Evolutionary conservation across 306 rosid species (phyloP).

Genomic region (Trifolium fragiferum): DNA sequence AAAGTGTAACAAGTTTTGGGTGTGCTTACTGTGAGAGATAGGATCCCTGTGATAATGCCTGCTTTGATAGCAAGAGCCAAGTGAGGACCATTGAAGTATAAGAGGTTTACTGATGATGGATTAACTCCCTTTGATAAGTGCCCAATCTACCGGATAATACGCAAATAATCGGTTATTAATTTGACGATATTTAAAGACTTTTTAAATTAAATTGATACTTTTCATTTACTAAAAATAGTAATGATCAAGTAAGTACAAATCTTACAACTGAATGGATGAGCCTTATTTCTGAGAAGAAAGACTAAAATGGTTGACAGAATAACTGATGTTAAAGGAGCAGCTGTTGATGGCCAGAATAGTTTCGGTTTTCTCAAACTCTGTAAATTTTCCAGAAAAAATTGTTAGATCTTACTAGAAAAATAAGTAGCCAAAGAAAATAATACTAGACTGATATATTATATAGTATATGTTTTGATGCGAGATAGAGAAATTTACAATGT

Average conservation of each 20-base stretch:
- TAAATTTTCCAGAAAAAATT: constrained; percentile 19
- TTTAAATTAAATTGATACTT: not conserved
- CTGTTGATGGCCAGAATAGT: constrained; percentile 90
- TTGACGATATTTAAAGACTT: not conserved
- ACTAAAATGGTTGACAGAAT: constrained; percentile 79
- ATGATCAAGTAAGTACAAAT: not conserved
- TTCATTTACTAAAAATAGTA: not conserved
- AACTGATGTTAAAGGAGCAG: constrained; percentile 93
- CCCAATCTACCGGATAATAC: constrained; percentile 62
- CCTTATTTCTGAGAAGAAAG: constrained; percentile 60
- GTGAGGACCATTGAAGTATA: constrained; percentile 64
- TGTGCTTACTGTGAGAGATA: constrained; percentile 84
- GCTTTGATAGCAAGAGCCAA: constrained; percentile 86
- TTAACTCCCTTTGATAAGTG: constrained; percentile 78
- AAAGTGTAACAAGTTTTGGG: constrained; percentile 5
- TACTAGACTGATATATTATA: too few relatives aligned
- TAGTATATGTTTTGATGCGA: not conserved
- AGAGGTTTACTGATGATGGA: constrained; percentile 83
- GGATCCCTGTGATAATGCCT: constrained; percentile 87
- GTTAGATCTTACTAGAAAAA: constrained; percentile 14
- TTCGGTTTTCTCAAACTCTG: constrained; percentile 84
- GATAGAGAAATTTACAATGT: constrained; percentile 66
- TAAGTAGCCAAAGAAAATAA: not conserved
- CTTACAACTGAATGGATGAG: constrained; percentile 70
- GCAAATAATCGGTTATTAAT: not conserved